These are phyloP conservation scores for Lipomyces sp. DNA, from an alignment of 805 yeast species.

Conservation along the genomic window DNA sequence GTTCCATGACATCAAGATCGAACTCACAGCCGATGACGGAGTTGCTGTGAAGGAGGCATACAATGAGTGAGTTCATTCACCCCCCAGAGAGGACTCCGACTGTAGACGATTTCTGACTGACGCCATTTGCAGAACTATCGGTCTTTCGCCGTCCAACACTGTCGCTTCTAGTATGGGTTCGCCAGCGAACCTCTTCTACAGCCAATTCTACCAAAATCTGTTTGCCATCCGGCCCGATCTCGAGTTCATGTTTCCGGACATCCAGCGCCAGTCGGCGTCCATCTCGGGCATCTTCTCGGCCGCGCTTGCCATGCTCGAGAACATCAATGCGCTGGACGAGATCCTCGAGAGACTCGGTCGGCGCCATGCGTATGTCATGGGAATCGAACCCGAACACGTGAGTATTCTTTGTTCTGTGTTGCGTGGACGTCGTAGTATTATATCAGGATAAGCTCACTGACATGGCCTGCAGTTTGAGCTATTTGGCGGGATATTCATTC, in stretches of 20 bases:
- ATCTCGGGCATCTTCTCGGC: conserved; percentile 60
- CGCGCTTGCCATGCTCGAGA: conserved; percentile 54
- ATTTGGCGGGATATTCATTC: conserved; percentile 59
- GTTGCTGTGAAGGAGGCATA: conserved; percentile 19
- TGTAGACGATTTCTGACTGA: not conserved
- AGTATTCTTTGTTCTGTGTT: conserved; percentile 19
- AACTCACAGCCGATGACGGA: conserved; percentile 24
- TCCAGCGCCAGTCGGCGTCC: conserved; percentile 59
- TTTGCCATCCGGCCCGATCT: conserved; percentile 48
- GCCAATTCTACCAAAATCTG: conserved; percentile 56
- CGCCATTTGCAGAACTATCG: conserved; percentile 13
- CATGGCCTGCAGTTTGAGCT: conserved; percentile 44
- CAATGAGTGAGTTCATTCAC: conserved; percentile 24
- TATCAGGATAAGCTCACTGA: too few relatives aligned
- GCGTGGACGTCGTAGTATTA: not conserved
- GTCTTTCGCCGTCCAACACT: conserved; percentile 18
- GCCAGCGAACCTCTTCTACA: conserved; percentile 45
- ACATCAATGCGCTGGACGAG: conserved; percentile 49
- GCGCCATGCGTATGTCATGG: conserved; percentile 54
- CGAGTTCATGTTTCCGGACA: conserved; percentile 53
- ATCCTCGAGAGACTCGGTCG: conserved; percentile 53
- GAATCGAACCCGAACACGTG: conserved; percentile 47
- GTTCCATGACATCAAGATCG: conserved; percentile 20
- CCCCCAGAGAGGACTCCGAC: too few relatives aligned
- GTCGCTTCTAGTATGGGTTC: conserved; percentile 11